phyloP scores from a whole-genome alignment of 2,329 filamentous ascomycete genomes.

The Pseudogymnoascus sp. region DNA sequence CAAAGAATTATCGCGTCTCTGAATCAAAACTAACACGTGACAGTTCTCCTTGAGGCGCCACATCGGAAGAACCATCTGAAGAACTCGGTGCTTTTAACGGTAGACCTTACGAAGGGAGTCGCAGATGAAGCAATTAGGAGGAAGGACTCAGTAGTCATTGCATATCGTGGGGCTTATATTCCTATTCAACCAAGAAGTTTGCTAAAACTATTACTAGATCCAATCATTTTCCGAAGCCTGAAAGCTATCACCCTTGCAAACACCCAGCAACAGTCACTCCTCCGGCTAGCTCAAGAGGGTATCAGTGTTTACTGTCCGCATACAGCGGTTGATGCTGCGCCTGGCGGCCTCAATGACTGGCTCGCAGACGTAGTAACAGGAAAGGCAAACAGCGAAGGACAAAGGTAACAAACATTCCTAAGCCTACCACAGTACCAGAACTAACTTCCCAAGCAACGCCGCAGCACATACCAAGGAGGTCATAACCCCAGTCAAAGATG shows the following conservation, averaged over 20 bases:
- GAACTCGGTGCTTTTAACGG: constrained; percentile 71
- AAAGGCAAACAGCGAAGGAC: constrained; percentile 24
- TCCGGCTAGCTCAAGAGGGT: constrained; percentile 75
- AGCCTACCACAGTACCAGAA: constrained; percentile 24
- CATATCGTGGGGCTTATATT: constrained; percentile 63
- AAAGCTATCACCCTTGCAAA: constrained; percentile 82
- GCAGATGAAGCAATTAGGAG: constrained; percentile 81
- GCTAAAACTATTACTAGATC: constrained; percentile 51
- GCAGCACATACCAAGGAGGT: constrained; percentile 19
- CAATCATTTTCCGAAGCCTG: constrained; percentile 90
- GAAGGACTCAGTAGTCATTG: constrained; percentile 71
- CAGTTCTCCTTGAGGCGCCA: constrained; percentile 65
- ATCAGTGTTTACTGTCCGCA: constrained; percentile 96
- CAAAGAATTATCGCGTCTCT: constrained; percentile 3
- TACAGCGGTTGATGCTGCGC: constrained; percentile 85
- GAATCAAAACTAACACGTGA: constrained; percentile 10
- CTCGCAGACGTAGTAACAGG: constrained; percentile 78
- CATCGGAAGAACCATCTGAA: constrained; percentile 51
- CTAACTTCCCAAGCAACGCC: background rate
- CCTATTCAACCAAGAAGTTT: background rate
- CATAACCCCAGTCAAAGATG: constrained; percentile 26
- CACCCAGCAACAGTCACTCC: constrained; percentile 77
- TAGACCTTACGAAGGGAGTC: constrained; percentile 84
- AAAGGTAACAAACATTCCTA: background rate
- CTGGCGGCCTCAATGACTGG: constrained; percentile 86